Percentiles rank a stretch among this genome's conserved stretches.
phyloP scores from a whole-genome alignment of 306 rosid species.

The Alnus rubra region DNA sequence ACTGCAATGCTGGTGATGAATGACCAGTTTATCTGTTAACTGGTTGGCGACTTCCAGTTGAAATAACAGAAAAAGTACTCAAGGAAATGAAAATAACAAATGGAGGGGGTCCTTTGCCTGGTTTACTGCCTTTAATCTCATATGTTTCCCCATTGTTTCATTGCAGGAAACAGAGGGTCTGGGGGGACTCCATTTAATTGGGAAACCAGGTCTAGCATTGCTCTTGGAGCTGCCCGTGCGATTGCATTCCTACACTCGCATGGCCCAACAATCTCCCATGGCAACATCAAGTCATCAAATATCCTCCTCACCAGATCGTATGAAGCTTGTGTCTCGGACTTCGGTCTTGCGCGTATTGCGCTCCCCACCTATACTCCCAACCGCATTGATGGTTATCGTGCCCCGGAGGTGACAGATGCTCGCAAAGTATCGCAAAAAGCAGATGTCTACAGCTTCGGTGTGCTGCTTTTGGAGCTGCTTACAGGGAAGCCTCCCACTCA shows the following conservation, averaged over 20 bases:
- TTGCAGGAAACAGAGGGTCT: conserved; percentile 66
- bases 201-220: conserved; percentile 86
- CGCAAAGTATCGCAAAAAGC: conserved; percentile 69
- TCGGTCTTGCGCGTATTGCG: conserved; percentile 76
- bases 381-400: conserved; percentile 81
- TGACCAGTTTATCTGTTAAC: background rate
- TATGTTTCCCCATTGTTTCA: conserved; percentile 3
- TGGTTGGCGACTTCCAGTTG: no score
- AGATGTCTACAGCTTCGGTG: conserved; percentile 90
- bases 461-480: conserved; percentile 79
- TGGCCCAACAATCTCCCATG: conserved; percentile 65
- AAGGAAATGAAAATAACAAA: no score
- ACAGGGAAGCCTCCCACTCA: conserved; percentile 90
- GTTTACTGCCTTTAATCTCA: conserved; percentile 8
- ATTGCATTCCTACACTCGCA: conserved; percentile 73
- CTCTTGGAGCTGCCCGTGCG: conserved; percentile 78
- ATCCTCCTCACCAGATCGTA: conserved; percentile 69
- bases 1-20: conserved; percentile 17
- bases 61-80: no score
- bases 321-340: conserved; percentile 76
- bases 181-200: conserved; percentile 88
- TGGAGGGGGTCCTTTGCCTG: background rate
- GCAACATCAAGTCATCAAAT: conserved; percentile 89
- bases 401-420: conserved; percentile 81
- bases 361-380: conserved; percentile 63